These are phyloP conservation scores for Serendipita vermifera DNA, from an alignment of 768 basidiomycete species.

Conservation along the genomic window DNA sequence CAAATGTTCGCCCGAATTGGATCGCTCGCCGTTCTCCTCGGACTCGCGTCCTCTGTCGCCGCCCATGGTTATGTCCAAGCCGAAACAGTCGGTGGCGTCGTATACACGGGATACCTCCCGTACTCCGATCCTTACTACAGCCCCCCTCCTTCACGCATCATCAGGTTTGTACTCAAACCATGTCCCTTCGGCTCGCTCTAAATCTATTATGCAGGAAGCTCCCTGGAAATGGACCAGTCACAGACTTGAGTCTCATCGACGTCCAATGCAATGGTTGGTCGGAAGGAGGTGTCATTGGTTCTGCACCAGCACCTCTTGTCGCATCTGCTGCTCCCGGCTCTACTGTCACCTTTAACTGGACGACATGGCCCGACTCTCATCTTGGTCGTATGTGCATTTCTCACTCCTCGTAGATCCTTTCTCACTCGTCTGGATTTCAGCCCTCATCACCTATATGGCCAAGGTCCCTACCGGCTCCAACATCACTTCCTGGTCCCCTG, in stretches of 20 bases:
- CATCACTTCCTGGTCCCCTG: slow-evolving; percentile 33
- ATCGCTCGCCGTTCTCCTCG: neutral
- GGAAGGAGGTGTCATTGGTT: slow-evolving; percentile 23
- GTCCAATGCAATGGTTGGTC: slow-evolving; percentile 24
- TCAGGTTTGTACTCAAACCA: slow-evolving; percentile 32
- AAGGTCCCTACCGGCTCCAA: slow-evolving; percentile 29
- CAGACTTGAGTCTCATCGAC: slow-evolving; percentile 28
- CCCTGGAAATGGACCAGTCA: slow-evolving; percentile 25
- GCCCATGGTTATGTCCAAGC: slow-evolving; percentile 33
- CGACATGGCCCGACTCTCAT: slow-evolving; percentile 22
- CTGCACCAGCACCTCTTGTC: slow-evolving; percentile 29
- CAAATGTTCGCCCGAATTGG: too few relatives aligned
- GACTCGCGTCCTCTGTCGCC: slow-evolving; percentile 16
- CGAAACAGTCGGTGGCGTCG: slow-evolving; percentile 24
- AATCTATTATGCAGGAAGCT: neutral
- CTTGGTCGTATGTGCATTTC: slow-evolving; percentile 11
- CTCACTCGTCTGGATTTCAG: slow-evolving; percentile 14
- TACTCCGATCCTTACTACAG: slow-evolving; percentile 25
- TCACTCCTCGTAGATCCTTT: neutral
- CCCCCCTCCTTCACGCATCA: slow-evolving; percentile 29
- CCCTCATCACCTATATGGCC: slow-evolving; percentile 37
- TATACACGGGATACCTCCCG: slow-evolving; percentile 19
- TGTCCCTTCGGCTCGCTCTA: neutral
- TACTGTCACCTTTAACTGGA: slow-evolving; percentile 31
- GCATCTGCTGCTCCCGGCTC: slow-evolving; percentile 33